Conservation (phyloP, 2,329 filamentous ascomycete genomes). For the Leptographium galeiforme region DNA sequence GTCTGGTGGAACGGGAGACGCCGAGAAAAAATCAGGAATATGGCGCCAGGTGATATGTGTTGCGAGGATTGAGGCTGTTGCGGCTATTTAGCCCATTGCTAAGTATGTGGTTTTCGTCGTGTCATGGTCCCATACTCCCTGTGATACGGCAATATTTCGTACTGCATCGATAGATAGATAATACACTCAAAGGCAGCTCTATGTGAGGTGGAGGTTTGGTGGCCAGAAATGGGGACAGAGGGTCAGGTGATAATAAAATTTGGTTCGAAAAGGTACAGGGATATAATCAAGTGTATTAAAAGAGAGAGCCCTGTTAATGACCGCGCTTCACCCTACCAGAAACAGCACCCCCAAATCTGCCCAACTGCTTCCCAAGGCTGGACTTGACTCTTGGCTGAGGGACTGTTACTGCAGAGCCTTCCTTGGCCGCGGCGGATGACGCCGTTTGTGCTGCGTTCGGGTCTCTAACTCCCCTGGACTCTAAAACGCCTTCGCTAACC, state of each 20-base stretch:
- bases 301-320: conserved; percentile 13
- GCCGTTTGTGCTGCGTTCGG: conserved; percentile 15
- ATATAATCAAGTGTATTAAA: background rate
- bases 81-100: too few relatives aligned
- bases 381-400: conserved; percentile 43
- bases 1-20: conserved; percentile 49
- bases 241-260: too few relatives aligned
- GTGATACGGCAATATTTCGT: too few relatives aligned
- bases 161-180: too few relatives aligned
- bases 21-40: conserved; percentile 24
- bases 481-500: conserved; percentile 26
- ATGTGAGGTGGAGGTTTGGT: too few relatives aligned
- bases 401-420: conserved; percentile 28
- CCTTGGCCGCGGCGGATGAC: conserved; percentile 23
- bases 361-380: conserved; percentile 54
- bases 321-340: conserved; percentile 47
- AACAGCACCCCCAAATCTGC: conserved; percentile 58
- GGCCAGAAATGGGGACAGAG: too few relatives aligned
- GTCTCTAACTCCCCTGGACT: conserved; percentile 28
- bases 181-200: too few relatives aligned
- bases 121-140: too few relatives aligned
- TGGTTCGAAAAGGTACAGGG: too few relatives aligned
- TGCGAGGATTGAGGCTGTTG: too few relatives aligned
- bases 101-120: too few relatives aligned
- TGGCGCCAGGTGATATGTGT: too few relatives aligned